Conservation (phyloP, 495 filamentous ascomycete genomes). For the Xylaria scruposa region DNA sequence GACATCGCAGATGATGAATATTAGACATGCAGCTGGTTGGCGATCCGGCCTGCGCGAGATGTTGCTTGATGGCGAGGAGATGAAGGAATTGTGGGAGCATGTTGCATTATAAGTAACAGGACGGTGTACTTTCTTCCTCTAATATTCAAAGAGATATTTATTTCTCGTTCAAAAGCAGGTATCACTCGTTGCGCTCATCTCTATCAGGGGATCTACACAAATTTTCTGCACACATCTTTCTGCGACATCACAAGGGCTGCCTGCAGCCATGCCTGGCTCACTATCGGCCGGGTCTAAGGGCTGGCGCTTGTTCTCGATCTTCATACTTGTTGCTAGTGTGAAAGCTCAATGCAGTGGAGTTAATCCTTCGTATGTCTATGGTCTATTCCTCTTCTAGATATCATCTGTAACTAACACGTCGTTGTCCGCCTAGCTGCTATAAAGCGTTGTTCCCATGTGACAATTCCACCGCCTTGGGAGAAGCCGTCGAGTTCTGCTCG, state of each 20-base stretch:
- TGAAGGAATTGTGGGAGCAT: background rate
- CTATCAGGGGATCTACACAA: background rate
- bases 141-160: background rate
- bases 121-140: background rate
- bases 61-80: background rate
- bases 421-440: slow-evolving; percentile 31
- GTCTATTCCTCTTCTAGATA: background rate
- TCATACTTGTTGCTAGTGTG: slow-evolving; percentile 29
- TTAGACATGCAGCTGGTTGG: slow-evolving; percentile 11
- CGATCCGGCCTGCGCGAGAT: background rate
- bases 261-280: slow-evolving; percentile 7
- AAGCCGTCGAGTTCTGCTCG: slow-evolving; percentile 36
- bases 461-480: slow-evolving; percentile 27
- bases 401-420: background rate
- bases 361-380: slow-evolving; percentile 10
- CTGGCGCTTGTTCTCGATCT: slow-evolving; percentile 27
- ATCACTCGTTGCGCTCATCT: background rate
- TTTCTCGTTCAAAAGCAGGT: background rate
- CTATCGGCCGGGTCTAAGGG: background rate
- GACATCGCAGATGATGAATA: slow-evolving; percentile 8
- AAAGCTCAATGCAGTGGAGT: slow-evolving; percentile 31
- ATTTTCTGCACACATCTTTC: background rate
- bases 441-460: slow-evolving; percentile 39
- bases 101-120: slow-evolving; percentile 18
- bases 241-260: background rate